These are phyloP conservation scores for Alloteropsis semialata DNA, from an alignment of 176 grass and related monocot genomes.

Conservation along the genomic window DNA sequence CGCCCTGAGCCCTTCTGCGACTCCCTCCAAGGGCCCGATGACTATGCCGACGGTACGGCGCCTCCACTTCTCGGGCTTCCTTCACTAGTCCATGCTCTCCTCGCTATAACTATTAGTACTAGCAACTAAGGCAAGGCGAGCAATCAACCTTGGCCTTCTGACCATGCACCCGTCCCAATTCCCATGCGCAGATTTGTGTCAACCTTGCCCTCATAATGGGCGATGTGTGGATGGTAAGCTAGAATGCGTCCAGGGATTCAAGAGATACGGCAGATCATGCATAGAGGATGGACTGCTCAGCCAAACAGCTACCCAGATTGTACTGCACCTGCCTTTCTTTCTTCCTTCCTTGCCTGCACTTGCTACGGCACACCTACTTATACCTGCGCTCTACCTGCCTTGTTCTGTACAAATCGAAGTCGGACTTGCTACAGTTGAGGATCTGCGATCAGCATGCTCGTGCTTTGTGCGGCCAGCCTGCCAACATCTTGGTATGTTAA, in stretches of 20 bases:
- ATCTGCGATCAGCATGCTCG: constrained; percentile 58
- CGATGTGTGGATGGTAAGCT: constrained; percentile 55
- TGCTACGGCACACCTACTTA: not conserved
- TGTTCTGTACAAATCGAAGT: constrained; percentile 35
- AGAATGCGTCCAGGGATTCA: constrained; percentile 68
- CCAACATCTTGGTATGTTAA: constrained; percentile 69
- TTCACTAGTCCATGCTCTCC: not conserved
- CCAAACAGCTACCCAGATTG: constrained; percentile 58
- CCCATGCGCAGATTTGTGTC: constrained; percentile 54
- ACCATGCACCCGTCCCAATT: not conserved
- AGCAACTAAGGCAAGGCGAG: too few relatives aligned
- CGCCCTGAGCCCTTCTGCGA: constrained; percentile 72
- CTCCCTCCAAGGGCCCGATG: constrained; percentile 18
- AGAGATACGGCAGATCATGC: constrained; percentile 55
- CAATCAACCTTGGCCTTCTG: too few relatives aligned
- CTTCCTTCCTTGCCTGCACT: not conserved
- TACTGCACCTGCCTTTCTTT: constrained; percentile 27
- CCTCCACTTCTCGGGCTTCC: not conserved
- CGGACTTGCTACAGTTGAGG: constrained; percentile 51
- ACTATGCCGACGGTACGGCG: constrained; percentile 40
- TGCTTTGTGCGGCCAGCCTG: constrained; percentile 61
- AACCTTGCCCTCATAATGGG: constrained; percentile 69
- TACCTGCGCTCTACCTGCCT: not conserved
- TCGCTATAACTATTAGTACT: not conserved
- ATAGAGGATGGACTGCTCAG: constrained; percentile 71